A percentile compares a stretch with the other conserved stretches of the same genome.
phyloP scores from a whole-genome alignment of 148 eudicot species.

The Fagopyrum tataricum region DNA sequence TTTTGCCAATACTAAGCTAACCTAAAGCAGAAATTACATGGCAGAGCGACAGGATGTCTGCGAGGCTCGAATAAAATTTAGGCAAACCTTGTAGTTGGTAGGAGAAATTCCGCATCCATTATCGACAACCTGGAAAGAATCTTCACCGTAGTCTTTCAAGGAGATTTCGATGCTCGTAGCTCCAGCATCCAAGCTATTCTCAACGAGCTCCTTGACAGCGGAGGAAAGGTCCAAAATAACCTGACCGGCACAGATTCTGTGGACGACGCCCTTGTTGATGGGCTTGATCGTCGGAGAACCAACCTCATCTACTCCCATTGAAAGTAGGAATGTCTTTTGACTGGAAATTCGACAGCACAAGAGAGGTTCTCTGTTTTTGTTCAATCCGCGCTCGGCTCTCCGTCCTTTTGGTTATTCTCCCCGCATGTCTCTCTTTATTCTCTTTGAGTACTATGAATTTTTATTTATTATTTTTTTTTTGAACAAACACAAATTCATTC shows the following conservation, averaged over 20 bases:
- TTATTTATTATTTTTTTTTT: too few species aligned
- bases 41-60: neutral
- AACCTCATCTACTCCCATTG: conserved; percentile 2
- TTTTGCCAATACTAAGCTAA: neutral
- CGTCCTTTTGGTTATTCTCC: too few species aligned
- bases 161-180: conserved; percentile 73
- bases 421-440: too few species aligned
- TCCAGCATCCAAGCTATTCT: conserved; percentile 94
- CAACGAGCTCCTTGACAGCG: conserved; percentile 91
- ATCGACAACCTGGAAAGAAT: conserved; percentile 70
- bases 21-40: neutral
- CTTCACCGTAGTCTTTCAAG: conserved; percentile 69
- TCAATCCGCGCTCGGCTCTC: too few species aligned
- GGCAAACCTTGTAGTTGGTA: conserved; percentile 53
- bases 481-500: too few species aligned
- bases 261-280: conserved; percentile 72
- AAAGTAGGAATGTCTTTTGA: neutral
- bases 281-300: conserved; percentile 42
- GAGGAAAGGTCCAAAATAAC: conserved; percentile 90
- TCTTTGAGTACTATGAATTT: too few species aligned
- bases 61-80: neutral
- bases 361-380: too few species aligned
- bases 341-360: too few species aligned
- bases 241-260: conserved; percentile 88
- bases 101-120: conserved; percentile 91